phyloP scores from a whole-genome alignment of 768 basidiomycete genomes.

The Podaxis rugospora region DNA sequence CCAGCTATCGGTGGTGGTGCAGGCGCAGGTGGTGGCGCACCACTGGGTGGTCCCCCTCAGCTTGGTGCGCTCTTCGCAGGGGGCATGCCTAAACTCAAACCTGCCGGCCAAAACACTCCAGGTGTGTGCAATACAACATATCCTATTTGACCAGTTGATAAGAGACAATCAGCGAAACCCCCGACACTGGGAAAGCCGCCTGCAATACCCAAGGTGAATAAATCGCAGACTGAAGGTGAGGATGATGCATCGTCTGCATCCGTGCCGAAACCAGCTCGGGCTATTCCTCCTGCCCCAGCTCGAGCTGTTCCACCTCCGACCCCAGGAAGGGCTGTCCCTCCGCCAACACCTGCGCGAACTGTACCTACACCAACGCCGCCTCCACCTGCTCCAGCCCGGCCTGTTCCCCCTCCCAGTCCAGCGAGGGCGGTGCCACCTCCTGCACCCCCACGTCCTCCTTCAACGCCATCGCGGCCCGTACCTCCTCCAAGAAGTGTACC shows the following conservation, averaged over 20 bases:
- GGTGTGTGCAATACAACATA: slow-evolving; percentile 34
- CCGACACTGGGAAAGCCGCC: slow-evolving; percentile 65
- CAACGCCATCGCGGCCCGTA: slow-evolving; percentile 5
- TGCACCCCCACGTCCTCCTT: not conserved
- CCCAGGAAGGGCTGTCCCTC: slow-evolving; percentile 24
- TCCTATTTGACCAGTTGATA: not conserved
- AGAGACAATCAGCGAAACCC: slow-evolving; percentile 45
- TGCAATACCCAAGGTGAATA: slow-evolving; percentile 46
- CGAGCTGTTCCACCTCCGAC: slow-evolving; percentile 30
- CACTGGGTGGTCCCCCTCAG: slow-evolving; percentile 60
- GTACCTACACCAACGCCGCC: slow-evolving; percentile 24
- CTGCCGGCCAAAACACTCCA: slow-evolving; percentile 57
- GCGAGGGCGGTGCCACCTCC: slow-evolving; percentile 3
- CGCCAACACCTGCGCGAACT: slow-evolving; percentile 29
- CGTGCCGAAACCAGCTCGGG: not conserved
- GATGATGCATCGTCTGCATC: slow-evolving; percentile 14
- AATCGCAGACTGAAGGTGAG: not conserved
- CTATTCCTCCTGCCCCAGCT: slow-evolving; percentile 20
- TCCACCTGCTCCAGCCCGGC: not conserved
- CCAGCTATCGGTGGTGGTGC: slow-evolving; percentile 15
- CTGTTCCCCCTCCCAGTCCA: not conserved
- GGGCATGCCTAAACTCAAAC: slow-evolving; percentile 87
- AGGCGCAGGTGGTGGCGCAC: slow-evolving; percentile 13
- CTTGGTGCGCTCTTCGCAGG: slow-evolving; percentile 85
- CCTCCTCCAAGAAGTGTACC: not conserved